Percentiles rank a stretch among this genome's conserved stretches.
These are phyloP conservation scores for Kuraishia cidri DNA, from an alignment of 805 yeast species.

Conservation along the genomic window DNA sequence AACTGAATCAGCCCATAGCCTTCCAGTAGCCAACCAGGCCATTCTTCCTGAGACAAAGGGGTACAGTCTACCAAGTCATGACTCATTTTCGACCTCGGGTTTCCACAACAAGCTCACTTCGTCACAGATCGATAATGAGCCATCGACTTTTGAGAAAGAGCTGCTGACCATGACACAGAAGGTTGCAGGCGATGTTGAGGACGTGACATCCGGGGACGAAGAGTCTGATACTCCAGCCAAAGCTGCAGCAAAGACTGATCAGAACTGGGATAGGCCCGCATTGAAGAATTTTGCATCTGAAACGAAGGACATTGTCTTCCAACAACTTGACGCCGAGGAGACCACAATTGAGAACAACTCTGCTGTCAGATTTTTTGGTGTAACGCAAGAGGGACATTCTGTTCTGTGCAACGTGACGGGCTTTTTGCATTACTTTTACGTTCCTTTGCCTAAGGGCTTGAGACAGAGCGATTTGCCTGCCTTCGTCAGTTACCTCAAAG, in stretches of 20 bases:
- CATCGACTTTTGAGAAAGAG: constrained; percentile 45
- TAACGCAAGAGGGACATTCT: constrained; percentile 80
- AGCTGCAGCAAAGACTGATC: too few species aligned
- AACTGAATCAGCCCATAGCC: constrained; percentile 16
- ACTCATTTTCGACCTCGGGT: constrained; percentile 11
- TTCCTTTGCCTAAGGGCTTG: constrained; percentile 82
- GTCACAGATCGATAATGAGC: constrained; percentile 21
- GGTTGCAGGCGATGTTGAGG: constrained; percentile 11
- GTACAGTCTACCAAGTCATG: constrained; percentile 18
- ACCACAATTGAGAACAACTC: constrained; percentile 43
- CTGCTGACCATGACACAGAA: constrained; percentile 32
- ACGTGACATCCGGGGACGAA: constrained; percentile 8
- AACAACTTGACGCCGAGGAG: constrained; percentile 95
- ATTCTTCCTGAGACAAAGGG: constrained; percentile 14
- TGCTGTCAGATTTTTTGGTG: constrained; percentile 83
- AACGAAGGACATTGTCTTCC: constrained; percentile 56
- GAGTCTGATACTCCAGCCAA: too few species aligned
- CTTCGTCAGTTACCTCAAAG: constrained; percentile 36
- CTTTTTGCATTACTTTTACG: constrained; percentile 83
- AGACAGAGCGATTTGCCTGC: constrained; percentile 39
- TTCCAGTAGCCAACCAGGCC: constrained; percentile 20
- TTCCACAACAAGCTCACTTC: constrained; percentile 18
- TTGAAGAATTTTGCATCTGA: constrained; percentile 43
- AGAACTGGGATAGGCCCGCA: constrained; percentile 43
- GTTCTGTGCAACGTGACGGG: constrained; percentile 86